Evolutionary conservation across 2,329 filamentous ascomycete genomes (phyloP).

Genomic region (Graphiopsis chlorocephala): DNA sequence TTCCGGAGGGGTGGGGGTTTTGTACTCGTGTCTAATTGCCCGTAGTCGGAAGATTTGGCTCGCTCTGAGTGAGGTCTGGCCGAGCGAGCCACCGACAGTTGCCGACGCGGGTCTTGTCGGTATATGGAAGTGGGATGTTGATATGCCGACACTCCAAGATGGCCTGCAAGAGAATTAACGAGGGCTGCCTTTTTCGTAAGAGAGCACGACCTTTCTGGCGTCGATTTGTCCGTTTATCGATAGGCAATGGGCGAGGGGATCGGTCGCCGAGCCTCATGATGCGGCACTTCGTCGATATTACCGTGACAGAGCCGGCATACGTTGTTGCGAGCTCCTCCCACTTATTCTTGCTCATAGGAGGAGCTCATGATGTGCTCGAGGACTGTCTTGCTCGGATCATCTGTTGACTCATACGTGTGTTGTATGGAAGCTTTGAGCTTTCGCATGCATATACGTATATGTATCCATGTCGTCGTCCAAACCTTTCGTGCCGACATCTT

Average conservation of each 20-base stretch:
- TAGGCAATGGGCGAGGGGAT: not conserved
- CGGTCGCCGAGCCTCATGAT: slow-evolving; percentile 6
- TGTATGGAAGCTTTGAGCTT: too few species aligned
- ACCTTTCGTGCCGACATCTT: not conserved
- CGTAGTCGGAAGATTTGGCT: slow-evolving; percentile 15
- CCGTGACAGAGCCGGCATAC: not conserved
- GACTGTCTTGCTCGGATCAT: not conserved
- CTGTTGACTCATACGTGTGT: not conserved
- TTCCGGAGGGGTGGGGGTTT: slow-evolving; percentile 5
- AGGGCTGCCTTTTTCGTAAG: not conserved
- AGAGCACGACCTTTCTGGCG: not conserved
- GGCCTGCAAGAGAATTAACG: not conserved
- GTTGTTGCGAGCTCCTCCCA: not conserved
- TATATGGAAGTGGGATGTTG: not conserved
- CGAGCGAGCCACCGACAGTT: slow-evolving; percentile 11
- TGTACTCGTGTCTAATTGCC: not conserved
- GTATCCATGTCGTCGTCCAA: not conserved
- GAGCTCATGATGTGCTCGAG: not conserved
- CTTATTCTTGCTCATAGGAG: not conserved
- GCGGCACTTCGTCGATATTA: not conserved
- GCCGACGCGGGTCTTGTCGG: slow-evolving; percentile 3
- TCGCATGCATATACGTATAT: not conserved
- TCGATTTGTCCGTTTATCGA: slow-evolving; percentile 12
- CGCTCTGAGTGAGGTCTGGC: slow-evolving; percentile 13
- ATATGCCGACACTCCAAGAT: not conserved